These are phyloP conservation scores for Elongisporangium senticosum DNA, from an alignment of 352 stramenopile genomes.

Conservation along the genomic window DNA sequence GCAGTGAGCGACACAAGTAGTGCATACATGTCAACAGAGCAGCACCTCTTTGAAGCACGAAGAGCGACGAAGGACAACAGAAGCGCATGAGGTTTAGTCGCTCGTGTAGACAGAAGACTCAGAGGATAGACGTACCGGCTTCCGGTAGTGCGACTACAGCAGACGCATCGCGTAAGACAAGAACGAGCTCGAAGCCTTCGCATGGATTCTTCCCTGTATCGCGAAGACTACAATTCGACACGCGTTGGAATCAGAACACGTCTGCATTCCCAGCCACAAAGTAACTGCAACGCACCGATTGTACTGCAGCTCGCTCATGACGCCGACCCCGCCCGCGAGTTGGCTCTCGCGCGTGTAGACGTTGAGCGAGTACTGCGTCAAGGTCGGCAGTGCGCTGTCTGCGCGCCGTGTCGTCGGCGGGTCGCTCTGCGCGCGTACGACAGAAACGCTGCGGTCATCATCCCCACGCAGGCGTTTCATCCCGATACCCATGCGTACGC, in stretches of 20 bases:
- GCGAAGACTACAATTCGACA: neutral
- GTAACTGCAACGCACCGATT: conserved; percentile 7
- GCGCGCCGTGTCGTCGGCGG: conserved; percentile 65
- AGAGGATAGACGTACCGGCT: conserved; percentile 1
- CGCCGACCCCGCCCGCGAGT: conserved; percentile 22
- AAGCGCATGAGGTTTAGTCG: neutral
- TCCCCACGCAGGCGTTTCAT: neutral
- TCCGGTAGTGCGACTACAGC: conserved; percentile 5
- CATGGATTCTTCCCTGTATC: conserved; percentile 51
- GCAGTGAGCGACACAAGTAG: neutral
- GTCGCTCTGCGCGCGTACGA: conserved; percentile 42
- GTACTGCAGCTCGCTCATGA: conserved; percentile 31
- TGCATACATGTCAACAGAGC: neutral
- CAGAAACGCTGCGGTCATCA: neutral
- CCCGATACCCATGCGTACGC: conserved; percentile 2
- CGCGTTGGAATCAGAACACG: conserved; percentile 54
- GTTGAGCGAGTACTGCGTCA: conserved; percentile 84
- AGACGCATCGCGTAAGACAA: conserved; percentile 55
- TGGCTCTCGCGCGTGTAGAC: conserved; percentile 45
- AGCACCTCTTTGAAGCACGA: neutral
- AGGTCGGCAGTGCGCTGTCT: conserved; percentile 35
- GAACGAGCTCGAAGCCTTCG: conserved; percentile 42
- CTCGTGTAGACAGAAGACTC: neutral
- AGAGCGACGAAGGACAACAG: neutral
- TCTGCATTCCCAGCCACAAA: conserved; percentile 42